Percentiles rank a stretch among this genome's conserved stretches.
Evolutionary conservation across 441 rosid species (phyloP).

Genomic region (Croton laevigatus): DNA sequence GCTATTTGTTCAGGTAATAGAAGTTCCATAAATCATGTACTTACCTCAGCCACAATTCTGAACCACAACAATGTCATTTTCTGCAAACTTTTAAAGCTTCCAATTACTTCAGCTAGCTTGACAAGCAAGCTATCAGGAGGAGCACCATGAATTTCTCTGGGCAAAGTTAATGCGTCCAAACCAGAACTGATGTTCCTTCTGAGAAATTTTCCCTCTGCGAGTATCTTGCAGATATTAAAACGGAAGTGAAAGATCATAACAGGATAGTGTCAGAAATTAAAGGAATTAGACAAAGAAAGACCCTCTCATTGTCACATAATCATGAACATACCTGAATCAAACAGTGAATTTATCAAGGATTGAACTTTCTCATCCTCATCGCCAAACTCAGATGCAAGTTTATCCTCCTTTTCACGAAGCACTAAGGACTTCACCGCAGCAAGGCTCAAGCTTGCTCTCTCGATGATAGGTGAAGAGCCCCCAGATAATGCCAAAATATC

Average conservation of each 20-base stretch:
- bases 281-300: conserved; percentile 8
- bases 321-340: conserved; percentile 62
- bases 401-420: conserved; percentile 91
- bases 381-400: conserved; percentile 50
- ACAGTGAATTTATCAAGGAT: conserved; percentile 46
- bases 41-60: conserved; percentile 78
- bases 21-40: conserved; percentile 25
- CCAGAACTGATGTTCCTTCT: conserved; percentile 55
- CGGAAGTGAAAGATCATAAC: conserved; percentile 51
- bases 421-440: conserved; percentile 87
- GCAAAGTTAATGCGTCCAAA: conserved; percentile 46
- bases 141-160: conserved; percentile 86
- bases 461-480: conserved; percentile 80
- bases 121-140: conserved; percentile 75
- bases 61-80: conserved; percentile 85
- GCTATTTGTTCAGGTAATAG: conserved; percentile 3
- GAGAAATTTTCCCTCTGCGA: conserved; percentile 82
- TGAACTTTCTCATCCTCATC: conserved; percentile 52
- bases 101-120: conserved; percentile 89
- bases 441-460: conserved; percentile 78
- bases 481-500: conserved; percentile 70
- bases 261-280: conserved; percentile 26
- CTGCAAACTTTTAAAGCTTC: conserved; percentile 69
- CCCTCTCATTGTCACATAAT: conserved; percentile 5
- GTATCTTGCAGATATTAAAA: conserved; percentile 71